Base-by-base conservation (phyloP, 1,284 basidiomycete species). In the Ustilago shanxiensis region DNA sequence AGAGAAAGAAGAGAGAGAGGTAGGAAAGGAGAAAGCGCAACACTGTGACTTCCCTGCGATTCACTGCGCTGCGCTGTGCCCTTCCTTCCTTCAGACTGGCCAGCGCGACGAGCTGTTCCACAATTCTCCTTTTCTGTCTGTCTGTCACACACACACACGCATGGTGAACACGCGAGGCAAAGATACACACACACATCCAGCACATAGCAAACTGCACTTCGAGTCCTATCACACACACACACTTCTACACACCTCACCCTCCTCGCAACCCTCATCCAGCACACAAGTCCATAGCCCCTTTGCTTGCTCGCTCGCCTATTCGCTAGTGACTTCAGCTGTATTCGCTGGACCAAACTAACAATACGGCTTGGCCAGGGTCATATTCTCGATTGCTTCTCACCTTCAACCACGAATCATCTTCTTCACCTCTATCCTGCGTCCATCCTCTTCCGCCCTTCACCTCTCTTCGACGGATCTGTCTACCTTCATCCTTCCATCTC, bases 1-100 rank as follows among this genome's bases (percentile, higher is more conserved):
- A 44, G 41, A 44, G 37, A 41, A 10, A 41, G 37, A 41, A 41
- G 37, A 41, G 6, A 33, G 35, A 37, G 35, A 37, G 35, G n/a
- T n/a, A n/a, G n/a, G n/a, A n/a, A n/a, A 37, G 35, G 35, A 37
- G 35, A 44, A 44, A 49, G 47, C 47, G 47, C 24, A 49, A 49
- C 47, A 49, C 47, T 45, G 44, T 20, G 39, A 7, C 6, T 41
- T n/a, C 31, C 5, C 31, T 6, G 31, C 31, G 5, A 11, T 11
- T 6, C 31, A 33, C 31, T 33, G 31, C 31, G 31, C 31, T 33
- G 31, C 5, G 31, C 31, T 33, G n/a, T n/a, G n/a, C n/a, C n/a
- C n/a, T n/a, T n/a, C n/a, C n/a, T n/a, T n/a, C n/a, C n/a, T n/a
- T n/a, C n/a, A n/a, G 37, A 39, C 18, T 44, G 41, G 26, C 26